Evolutionary conservation across 2,329 filamentous ascomycete genomes (phyloP).

Genomic region (Anthostomella pinea): DNA sequence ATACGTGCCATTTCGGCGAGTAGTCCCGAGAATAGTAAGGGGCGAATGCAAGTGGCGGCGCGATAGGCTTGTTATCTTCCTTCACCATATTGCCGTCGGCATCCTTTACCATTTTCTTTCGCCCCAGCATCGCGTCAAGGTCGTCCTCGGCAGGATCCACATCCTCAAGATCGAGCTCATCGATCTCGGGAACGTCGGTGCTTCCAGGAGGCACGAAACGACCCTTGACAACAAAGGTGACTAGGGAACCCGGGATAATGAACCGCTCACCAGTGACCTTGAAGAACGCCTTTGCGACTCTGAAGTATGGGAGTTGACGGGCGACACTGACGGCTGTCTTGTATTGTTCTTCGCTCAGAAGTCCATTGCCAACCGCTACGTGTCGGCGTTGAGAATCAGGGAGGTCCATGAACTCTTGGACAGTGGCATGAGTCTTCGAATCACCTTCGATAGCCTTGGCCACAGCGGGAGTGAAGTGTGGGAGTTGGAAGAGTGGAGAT

Average conservation of each 20-base stretch:
- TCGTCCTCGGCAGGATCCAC: constrained; percentile 92
- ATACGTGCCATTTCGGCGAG: constrained; percentile 88
- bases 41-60: constrained; percentile 83
- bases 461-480: constrained; percentile 71
- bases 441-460: constrained; percentile 69
- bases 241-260: constrained; percentile 87
- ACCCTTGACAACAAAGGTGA: constrained; percentile 92
- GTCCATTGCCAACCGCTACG: constrained; percentile 65
- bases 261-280: constrained; percentile 94
- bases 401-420: constrained; percentile 87
- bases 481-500: constrained; percentile 88
- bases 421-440: constrained; percentile 68
- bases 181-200: constrained; percentile 68
- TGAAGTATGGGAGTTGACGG: constrained; percentile 77
- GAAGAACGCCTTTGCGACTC: constrained; percentile 93
- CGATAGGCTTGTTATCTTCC: constrained; percentile 62
- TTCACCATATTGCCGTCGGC: constrained; percentile 55
- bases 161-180: constrained; percentile 81
- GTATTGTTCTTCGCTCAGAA: constrained; percentile 76
- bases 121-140: constrained; percentile 77
- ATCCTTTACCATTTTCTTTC: constrained; percentile 65
- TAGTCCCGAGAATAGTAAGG: constrained; percentile 89
- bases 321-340: constrained; percentile 72
- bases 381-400: constrained; percentile 71
- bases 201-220: constrained; percentile 88